Conservation (phyloP, 116 monocot species). For the Posidonia oceanica region DNA sequence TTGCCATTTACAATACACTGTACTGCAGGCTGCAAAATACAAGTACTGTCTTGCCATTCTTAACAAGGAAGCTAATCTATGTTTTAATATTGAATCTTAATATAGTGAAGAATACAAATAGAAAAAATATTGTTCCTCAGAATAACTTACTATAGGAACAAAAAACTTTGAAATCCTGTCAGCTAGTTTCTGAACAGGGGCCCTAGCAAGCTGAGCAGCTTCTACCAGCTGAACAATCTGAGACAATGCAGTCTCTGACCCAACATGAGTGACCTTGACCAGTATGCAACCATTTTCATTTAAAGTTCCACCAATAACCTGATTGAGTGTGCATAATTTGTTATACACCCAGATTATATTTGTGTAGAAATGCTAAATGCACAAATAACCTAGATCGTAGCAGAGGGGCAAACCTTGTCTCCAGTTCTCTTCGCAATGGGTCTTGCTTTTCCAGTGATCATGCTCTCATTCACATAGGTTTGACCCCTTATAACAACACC, state of each 20-base stretch:
- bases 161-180: slow-evolving; percentile 77
- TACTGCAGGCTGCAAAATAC: too few species aligned
- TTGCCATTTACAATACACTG: too few species aligned
- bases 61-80: too few species aligned
- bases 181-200: slow-evolving; percentile 84
- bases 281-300: slow-evolving; percentile 83
- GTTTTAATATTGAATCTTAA: too few species aligned
- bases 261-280: slow-evolving; percentile 79
- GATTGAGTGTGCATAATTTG: background rate
- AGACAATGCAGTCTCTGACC: slow-evolving; percentile 85
- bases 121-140: background rate
- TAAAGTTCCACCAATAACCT: slow-evolving; percentile 93
- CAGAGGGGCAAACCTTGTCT: slow-evolving; percentile 47
- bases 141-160: slow-evolving; percentile 60
- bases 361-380: background rate
- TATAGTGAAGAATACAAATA: background rate
- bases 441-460: slow-evolving; percentile 85
- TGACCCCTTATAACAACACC: slow-evolving; percentile 70
- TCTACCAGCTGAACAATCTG: slow-evolving; percentile 93
- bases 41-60: too few species aligned
- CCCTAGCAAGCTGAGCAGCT: slow-evolving; percentile 85
- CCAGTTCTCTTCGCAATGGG: slow-evolving; percentile 62
- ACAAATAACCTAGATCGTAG: background rate
- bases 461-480: slow-evolving; percentile 92
- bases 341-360: background rate